Base-by-base conservation (phyloP, 1,139 yeast genomes). In the Hyphopichia wangnamkhiaoensis region DNA sequence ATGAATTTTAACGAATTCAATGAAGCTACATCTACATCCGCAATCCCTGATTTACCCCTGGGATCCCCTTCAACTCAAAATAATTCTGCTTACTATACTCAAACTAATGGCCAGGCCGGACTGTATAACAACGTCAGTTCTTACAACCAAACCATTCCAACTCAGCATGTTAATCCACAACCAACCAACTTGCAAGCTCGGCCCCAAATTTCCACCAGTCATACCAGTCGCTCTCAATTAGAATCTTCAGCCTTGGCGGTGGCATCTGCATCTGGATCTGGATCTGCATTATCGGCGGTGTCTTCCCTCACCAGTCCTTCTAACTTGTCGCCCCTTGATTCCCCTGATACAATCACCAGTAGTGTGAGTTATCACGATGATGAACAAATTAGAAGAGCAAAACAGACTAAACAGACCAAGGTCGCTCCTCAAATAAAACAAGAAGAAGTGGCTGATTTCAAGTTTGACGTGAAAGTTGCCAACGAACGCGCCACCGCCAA, bases 1-100 rank as follows among this genome's bases (percentile, higher is more conserved):
- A 24, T 43, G 34, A 42, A 58, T 3, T 48, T 56, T 33, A 48
- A 47, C 38, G 54, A 53, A 29, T 53, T 47, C 33, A 47, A 52
- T 34, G 31, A n/a, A n/a, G n/a, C n/a, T n/a, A n/a, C n/a, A n/a
- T n/a, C n/a, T n/a, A n/a, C n/a, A n/a, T n/a, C n/a, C n/a, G n/a
- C n/a, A n/a, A 33, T 19, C 15, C 33, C 15, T n/a, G n/a, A n/a
- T n/a, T n/a, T n/a, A n/a, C n/a, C n/a, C n/a, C n/a, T n/a, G n/a
- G n/a, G n/a, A n/a, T n/a, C n/a, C n/a, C n/a, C n/a, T n/a, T n/a
- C n/a, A n/a, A n/a, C n/a, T n/a, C n/a, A n/a, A n/a, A n/a, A n/a
- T n/a, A n/a, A n/a, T n/a, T n/a, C n/a, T n/a, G n/a, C n/a, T n/a
- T n/a, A n/a, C n/a, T n/a, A n/a, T n/a, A n/a, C n/a, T n/a, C n/a